Evolutionary conservation across 192 early-diverging fungal genomes (phyloP), one percentile per base, ranked within the genome.

Genomic region (Dissophora ornata): DNA sequence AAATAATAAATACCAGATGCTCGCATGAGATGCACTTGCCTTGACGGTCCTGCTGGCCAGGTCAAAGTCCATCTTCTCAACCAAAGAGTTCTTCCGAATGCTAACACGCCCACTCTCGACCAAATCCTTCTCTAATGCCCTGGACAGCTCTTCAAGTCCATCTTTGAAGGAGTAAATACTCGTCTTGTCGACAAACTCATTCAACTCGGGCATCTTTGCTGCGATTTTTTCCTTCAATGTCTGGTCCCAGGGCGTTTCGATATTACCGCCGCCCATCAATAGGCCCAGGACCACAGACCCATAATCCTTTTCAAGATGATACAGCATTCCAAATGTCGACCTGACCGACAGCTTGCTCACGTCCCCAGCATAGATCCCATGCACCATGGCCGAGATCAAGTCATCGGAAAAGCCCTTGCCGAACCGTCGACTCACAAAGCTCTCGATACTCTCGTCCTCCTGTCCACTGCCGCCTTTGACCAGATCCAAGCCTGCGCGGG

Each of bases 341-440:
- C 90, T 83, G 2, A 95, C 83, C 44, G 93, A 95, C 26, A 98
- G 81, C 47, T 87, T 67, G 53, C 83, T 90, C 0, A 85, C 84
- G 69, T 98, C 93, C 0, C 95, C 95, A 1, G 96, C 96, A 80
- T 97, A 97, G 28, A 98, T 94, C 0, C 97, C 97, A 62, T 97
- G 95, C 54, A 96, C 87, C 32, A 97, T 82, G 0, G 97, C 93
- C 32, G 94, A 94, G 7, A 95, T 88, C 66, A 98, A 63, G 47
- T 92, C 92, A 55, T 95, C 85, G 42, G 95, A 92, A 3, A 96
- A 81, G 2, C 80, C 78, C 19, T 71, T 62, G 41, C 91, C 89
- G 67, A 98, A 95, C 25, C 95, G 85, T 46, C 96, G 82, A 26
- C 79, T 69, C 5, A 96, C 80, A 87, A 98, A 97, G 38, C 69